Evolutionary conservation across 108 stramenopile species (phyloP), one percentile per base, ranked within the genome.

Genomic region (Nitzschia putrida): DNA sequence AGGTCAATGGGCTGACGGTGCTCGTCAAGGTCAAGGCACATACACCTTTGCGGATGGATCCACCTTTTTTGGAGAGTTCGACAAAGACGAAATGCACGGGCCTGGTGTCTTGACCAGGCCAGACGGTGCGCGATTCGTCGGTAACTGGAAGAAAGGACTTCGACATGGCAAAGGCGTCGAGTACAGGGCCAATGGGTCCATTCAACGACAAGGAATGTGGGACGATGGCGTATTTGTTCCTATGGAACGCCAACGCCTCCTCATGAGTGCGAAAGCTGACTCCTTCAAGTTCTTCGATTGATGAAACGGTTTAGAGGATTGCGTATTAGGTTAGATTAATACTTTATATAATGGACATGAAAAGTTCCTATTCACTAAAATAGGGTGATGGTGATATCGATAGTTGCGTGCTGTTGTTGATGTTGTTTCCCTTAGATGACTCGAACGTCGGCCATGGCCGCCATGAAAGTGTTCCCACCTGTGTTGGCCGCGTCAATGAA

Each of bases 121-220:
- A 16, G 68, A 72, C 54, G 73, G 77, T 37, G 50, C 68, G 9
- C 53, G 71, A 40, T 83, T 71, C 53, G 61, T 67, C 3, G 82
- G 82, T 21, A 61, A 76, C 38, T 83, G 82, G 82, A 68, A 56
- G 43, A 53, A 79, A 54, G 82, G 82, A 7, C 57, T 63, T 21
- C 71, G 61, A 45, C 74, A 83, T 23, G 82, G 82, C 14, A 14
- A 20, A 2, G 82, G 82, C 11, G 73, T 55, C 41, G 66, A 72
- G 22, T 20, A 56, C 22, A 9, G 21, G 8, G 6, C 42, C 11
- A 49, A 64, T 23, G 66, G 72, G 9, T 61, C 13, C 3, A 14
- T 79, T 14, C 22, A 13, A 13, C 24, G 55, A 26, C 56, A 65
- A 52, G 73, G 73, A n/a, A 9, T 59, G 38, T 73, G 73, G 73